Base-by-base conservation (phyloP, 257 asterid species). In the Rhazya stricta region DNA sequence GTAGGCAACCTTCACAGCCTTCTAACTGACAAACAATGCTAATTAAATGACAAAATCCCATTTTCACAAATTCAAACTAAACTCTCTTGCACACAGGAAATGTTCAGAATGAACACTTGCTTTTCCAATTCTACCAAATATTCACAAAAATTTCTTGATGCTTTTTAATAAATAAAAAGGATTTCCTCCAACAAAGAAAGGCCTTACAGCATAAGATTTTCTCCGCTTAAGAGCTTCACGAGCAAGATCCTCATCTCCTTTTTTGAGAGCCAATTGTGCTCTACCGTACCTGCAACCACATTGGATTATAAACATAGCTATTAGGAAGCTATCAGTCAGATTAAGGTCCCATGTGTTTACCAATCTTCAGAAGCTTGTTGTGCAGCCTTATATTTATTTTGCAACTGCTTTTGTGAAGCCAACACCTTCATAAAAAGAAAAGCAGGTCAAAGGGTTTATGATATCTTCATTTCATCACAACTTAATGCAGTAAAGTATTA, bases 171-270 rank as follows among this genome's bases (percentile, higher is more conserved):
- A 48, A n/a, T 27, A 41, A 39, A 43, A 51, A 42, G 0, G 15
- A 50, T 72, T 46, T 42, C 71, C 43, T 74, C 23, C 62, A 75
- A 58, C 48, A 21, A 67, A 39, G 62, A 69, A 74, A 48, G 71
- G 75, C 48, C 88, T 86, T 88, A 95, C 99, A 76, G 94, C 90
- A 83, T 88, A 95, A 77, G 96, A 80, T 85, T 95, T 95, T 79
- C 96, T 86, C 79, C 99, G 91, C 82, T 92, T 90, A 32, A 95
- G 96, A 73, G 99, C 99, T 84, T 95, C 98, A 87, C 98, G 98
- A 76, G 99, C 98, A 87, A 95, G 99, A 71, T 95, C 97, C 67
- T 95, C 99, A 25, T 88, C 98, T 62, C 97, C 99, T 87, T 92
- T 95, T 67, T 84, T 93, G 70, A 95, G 91, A 77, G 99, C 99